These are phyloP conservation scores for Colletotrichum sp. DNA, from an alignment of 2,329 filamentous ascomycete genomes.

Conservation along the genomic window DNA sequence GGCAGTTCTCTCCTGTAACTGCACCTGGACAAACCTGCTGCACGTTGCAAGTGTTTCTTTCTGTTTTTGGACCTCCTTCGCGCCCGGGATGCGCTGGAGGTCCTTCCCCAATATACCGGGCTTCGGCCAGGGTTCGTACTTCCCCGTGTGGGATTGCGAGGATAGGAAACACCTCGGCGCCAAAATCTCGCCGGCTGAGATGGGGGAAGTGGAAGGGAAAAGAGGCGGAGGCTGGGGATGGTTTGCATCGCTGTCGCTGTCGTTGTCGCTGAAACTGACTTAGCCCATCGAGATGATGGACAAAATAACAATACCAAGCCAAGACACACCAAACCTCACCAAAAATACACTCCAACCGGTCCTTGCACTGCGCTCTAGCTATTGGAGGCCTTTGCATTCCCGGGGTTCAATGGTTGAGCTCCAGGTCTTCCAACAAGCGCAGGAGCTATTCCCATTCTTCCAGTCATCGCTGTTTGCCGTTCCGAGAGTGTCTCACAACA, in stretches of 20 bases:
- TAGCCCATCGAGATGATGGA: neutral
- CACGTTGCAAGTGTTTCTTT: neutral
- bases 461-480: neutral
- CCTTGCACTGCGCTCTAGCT: neutral
- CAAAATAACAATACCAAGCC: neutral
- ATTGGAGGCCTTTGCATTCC: neutral
- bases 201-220: neutral
- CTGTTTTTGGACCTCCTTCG: neutral
- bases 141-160: neutral
- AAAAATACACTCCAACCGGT: neutral
- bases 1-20: neutral
- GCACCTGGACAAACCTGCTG: neutral
- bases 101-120: neutral
- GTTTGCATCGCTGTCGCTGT: neutral
- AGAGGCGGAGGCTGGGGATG: neutral
- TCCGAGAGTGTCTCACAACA: slow-evolving; percentile 3
- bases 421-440: neutral
- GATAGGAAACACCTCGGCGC: neutral
- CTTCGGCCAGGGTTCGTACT: neutral
- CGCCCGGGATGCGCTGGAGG: neutral
- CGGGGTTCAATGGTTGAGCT: neutral
- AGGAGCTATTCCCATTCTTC: neutral
- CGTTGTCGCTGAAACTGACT: neutral
- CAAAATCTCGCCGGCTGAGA: neutral
- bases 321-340: neutral